phyloP scores from a whole-genome alignment of 2,329 filamentous ascomycete species.

The Sclerotinia sclerotiorum region DNA sequence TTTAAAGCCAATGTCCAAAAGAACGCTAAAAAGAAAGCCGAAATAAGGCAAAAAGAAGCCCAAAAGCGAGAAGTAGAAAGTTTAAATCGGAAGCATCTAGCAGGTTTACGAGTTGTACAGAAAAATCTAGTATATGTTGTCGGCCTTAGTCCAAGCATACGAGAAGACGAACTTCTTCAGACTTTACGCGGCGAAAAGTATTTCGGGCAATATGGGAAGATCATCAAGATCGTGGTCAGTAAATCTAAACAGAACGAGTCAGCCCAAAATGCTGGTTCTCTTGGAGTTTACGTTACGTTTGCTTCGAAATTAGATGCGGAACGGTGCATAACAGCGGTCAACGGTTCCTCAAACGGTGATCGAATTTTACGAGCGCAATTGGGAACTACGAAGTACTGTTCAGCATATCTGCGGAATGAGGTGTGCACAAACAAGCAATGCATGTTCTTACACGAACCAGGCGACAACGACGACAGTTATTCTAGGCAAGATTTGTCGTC shows the following conservation, averaged over 20 bases:
- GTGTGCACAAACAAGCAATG: constrained; percentile 93
- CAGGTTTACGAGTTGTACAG: constrained; percentile 92
- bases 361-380: constrained; percentile 73
- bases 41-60: constrained; percentile 85
- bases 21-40: constrained; percentile 88
- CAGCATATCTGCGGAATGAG: constrained; percentile 91
- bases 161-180: constrained; percentile 88
- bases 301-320: constrained; percentile 87
- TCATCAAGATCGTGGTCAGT: constrained; percentile 98
- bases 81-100: constrained; percentile 91
- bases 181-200: constrained; percentile 89
- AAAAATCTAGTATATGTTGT: constrained; percentile 99
- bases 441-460: constrained; percentile 97
- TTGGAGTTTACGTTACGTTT: constrained; percentile 98
- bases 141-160: constrained; percentile 84
- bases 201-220: constrained; percentile 97
- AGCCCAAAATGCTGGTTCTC: constrained; percentile 63
- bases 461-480: constrained; percentile 97
- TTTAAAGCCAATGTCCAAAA: constrained; percentile 79
- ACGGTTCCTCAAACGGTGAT: constrained; percentile 89
- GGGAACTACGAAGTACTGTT: constrained; percentile 98
- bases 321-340: constrained; percentile 85
- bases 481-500: constrained; percentile 91
- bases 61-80: constrained; percentile 96
- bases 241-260: constrained; percentile 71